Base-by-base conservation (phyloP, 2,329 filamentous ascomycete genomes). In the Chaetomiaceae sp. region DNA sequence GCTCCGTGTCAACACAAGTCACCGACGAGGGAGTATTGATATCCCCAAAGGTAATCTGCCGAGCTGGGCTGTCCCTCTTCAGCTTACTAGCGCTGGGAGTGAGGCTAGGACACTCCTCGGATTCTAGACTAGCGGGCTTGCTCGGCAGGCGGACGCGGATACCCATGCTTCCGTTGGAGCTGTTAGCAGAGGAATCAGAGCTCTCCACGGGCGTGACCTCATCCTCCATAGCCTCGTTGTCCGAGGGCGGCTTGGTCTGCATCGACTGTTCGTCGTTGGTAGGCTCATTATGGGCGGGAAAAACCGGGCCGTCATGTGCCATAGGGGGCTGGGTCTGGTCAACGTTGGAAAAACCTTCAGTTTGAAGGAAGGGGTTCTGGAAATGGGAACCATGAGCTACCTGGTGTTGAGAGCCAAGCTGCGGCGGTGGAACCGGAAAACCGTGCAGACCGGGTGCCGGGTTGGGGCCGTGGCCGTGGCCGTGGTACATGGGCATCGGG, bases 241-340 rank as follows among this genome's bases (percentile, higher is more conserved):
- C 44, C 6, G 44, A 46, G 7, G 35, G 46, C 31, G 39, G 39
- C 31, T 38, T 49, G 4, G 47, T 47, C 19, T 50, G 46, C 37
- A 23, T 13, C 23, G 38, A 34, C 3, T 3, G 3, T 8, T 19
- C n/a, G n/a, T 21, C 21, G 5, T 19, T 17, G 16, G 20, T 7
- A 21, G 9, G 5, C 17, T 16, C 23, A 5, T 1, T 13, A 5
- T 39, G 20, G 12, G 37, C 6, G 25, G 6, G 6, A 27, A 10
- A 10, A 1, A 10, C 25, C 10, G 25, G 25, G 25, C 25, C 10
- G 25, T 27, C 10, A 10, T 27, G 25, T 27, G 25, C 25, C 25
- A 27, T 6, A 1, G 25, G 25, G 3, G 10, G 25, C 2, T 6
- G 10, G 6, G 25, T 10, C 25, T 27, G 25, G 10, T 10, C 25